A percentile compares a stretch with the other conserved stretches of the same genome.
Evolutionary conservation across 129 eudicot species (phyloP).

Genomic region (Calendula officinalis): DNA sequence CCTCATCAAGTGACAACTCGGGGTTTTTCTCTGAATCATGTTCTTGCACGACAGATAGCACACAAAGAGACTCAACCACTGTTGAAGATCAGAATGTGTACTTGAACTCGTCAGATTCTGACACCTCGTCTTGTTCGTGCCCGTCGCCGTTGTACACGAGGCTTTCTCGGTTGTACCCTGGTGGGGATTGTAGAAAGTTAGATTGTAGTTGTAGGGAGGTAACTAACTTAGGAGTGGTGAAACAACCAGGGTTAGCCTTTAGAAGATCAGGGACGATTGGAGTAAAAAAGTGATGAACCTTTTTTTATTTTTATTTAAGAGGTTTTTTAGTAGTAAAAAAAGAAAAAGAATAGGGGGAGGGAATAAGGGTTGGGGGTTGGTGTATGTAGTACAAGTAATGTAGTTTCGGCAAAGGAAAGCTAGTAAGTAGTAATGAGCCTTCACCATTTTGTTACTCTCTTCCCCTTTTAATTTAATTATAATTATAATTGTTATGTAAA

Average conservation of each 20-base stretch:
- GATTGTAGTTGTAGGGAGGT: slow-evolving; percentile 49
- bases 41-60: slow-evolving; percentile 65
- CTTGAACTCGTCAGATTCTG: slow-evolving; percentile 62
- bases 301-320: not conserved
- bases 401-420: slow-evolving; percentile 15
- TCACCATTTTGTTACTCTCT: slow-evolving; percentile 50
- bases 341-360: slow-evolving; percentile 19
- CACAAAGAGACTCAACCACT: slow-evolving; percentile 43
- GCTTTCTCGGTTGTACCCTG: not conserved
- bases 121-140: slow-evolving; percentile 66
- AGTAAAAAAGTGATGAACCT: slow-evolving; percentile 9
- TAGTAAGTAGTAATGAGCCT: slow-evolving; percentile 27
- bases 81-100: slow-evolving; percentile 45
- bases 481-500: slow-evolving; percentile 13
- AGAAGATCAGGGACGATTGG: slow-evolving; percentile 34
- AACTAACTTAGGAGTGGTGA: slow-evolving; percentile 51
- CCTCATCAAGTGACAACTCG: slow-evolving; percentile 57
- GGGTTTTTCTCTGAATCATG: slow-evolving; percentile 60
- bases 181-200: slow-evolving; percentile 43
- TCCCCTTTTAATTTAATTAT: slow-evolving; percentile 35
- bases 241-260: slow-evolving; percentile 36
- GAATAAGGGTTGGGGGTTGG: slow-evolving; percentile 29
- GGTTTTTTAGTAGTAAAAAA: slow-evolving; percentile 17
- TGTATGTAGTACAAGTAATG: slow-evolving; percentile 27
- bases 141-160: slow-evolving; percentile 44